These are phyloP conservation scores for Pontederia crassipes DNA, from an alignment of 176 grass and related monocot species.

Conservation along the genomic window DNA sequence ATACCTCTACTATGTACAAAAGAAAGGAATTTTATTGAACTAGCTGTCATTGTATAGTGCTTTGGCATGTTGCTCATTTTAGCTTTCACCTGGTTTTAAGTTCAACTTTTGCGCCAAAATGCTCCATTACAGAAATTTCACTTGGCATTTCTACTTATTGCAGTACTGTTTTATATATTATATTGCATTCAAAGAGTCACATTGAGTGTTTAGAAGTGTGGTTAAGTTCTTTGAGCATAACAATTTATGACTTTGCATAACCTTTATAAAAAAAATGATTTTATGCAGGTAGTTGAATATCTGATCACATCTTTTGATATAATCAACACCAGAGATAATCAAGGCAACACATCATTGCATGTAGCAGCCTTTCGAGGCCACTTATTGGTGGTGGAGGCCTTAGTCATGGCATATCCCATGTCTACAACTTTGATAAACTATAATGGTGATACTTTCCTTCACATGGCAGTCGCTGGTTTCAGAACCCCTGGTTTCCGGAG, in stretches of 20 bases:
- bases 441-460: conserved; percentile 76
- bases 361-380: conserved; percentile 78
- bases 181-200: too few species aligned
- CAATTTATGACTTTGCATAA: background rate
- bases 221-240: too few species aligned
- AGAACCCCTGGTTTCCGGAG: conserved; percentile 74
- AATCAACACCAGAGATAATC: conserved; percentile 49
- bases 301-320: conserved; percentile 49
- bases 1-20: too few species aligned
- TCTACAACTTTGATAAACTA: conserved; percentile 37
- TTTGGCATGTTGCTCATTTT: too few species aligned
- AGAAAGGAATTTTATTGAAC: too few species aligned
- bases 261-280: background rate
- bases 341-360: conserved; percentile 87
- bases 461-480: conserved; percentile 80
- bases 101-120: too few species aligned
- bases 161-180: too few species aligned
- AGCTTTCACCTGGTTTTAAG: too few species aligned
- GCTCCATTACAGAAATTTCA: too few species aligned
- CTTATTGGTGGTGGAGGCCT: conserved; percentile 42
- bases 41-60: too few species aligned
- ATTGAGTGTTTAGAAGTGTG: too few species aligned
- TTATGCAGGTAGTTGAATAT: conserved; percentile 30
- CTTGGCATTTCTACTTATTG: too few species aligned
- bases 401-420: conserved; percentile 48